Evolutionary conservation across 805 yeast species (phyloP), one percentile per base, ranked within the genome.

Genomic region (Martiniozyma abietophila): DNA sequence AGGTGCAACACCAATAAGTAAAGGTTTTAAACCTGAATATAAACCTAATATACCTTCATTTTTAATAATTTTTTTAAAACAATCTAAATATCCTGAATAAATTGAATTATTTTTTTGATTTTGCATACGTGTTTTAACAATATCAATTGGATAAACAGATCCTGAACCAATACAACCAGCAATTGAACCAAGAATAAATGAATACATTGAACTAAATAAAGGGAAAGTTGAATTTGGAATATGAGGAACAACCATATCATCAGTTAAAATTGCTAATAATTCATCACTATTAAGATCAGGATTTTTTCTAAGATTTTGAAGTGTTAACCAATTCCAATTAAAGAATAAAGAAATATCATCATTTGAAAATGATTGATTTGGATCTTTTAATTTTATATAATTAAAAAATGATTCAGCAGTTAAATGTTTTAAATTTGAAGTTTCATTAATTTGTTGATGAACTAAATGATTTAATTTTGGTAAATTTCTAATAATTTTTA

Each of bases 111-210:
- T 74, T 45, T 85, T 74, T 63, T 89, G 97, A 41, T 94, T 94
- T 62, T 89, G 98, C 94, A 89, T 85, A 58, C 97, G 75, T 5
- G 98, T 89, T 62, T 89, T 89, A 44, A 89, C 86, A 55, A 92
- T 67, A 61, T 89, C 98, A 46, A 92, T 92, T 21, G 98, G 98
- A 56, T 89, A 89, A 28, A 89, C 98, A 11, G 81, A 83, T 5
- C 96, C 84, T n/a, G 98, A 96, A 42, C 98, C 98, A 58, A 89
- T 76, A 48, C 96, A 92, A 39, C 98, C 98, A 21, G 98, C 97
- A 32, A 88, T 69, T 4, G 96, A 85, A 12, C 98, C 98, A 39
- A 89, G 65, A 20, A 81, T 62, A 58, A 89, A 89, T 39, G 94
- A 85, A 60, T 88, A 84, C 36, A 79, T 68, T 7, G 95, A 83